These are phyloP conservation scores for Candida dendrica DNA, from an alignment of 805 yeast species.

Conservation along the genomic window DNA sequence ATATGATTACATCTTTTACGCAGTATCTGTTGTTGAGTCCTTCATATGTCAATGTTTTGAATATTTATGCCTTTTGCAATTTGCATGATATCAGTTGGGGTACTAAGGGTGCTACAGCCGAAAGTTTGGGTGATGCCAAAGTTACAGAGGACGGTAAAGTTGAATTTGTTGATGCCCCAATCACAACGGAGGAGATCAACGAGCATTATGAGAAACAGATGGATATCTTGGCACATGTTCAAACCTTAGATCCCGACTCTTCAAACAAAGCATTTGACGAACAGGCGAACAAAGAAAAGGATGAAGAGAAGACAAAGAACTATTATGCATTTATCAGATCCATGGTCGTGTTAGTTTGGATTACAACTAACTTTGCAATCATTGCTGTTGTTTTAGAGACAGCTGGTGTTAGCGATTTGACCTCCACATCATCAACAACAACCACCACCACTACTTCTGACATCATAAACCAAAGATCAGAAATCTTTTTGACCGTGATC, in stretches of 20 bases:
- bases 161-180: slow-evolving; percentile 62
- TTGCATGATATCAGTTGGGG: slow-evolving; percentile 98
- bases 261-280: slow-evolving; percentile 21
- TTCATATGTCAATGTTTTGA: slow-evolving; percentile 81
- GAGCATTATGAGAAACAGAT: slow-evolving; percentile 60
- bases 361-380: slow-evolving; percentile 75
- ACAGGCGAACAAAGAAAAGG: slow-evolving; percentile 26
- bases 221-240: slow-evolving; percentile 40
- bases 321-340: slow-evolving; percentile 91
- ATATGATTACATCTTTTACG: slow-evolving; percentile 78
- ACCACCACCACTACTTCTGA: slow-evolving; percentile 14
- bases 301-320: slow-evolving; percentile 56
- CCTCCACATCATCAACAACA: slow-evolving; percentile 11
- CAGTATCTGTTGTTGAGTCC: slow-evolving; percentile 86
- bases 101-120: slow-evolving; percentile 73
- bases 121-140: slow-evolving; percentile 82
- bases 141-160: slow-evolving; percentile 58
- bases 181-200: slow-evolving; percentile 71
- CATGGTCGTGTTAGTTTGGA: slow-evolving; percentile 83
- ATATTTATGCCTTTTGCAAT: slow-evolving; percentile 93
- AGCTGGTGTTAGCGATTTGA: slow-evolving; percentile 60
- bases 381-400: slow-evolving; percentile 79
- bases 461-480: slow-evolving; percentile 36
- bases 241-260: slow-evolving; percentile 20
- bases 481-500: slow-evolving; percentile 72